Evolutionary conservation across 257 asterid species (phyloP).

Genomic region (Solanum infundibuliforme): DNA sequence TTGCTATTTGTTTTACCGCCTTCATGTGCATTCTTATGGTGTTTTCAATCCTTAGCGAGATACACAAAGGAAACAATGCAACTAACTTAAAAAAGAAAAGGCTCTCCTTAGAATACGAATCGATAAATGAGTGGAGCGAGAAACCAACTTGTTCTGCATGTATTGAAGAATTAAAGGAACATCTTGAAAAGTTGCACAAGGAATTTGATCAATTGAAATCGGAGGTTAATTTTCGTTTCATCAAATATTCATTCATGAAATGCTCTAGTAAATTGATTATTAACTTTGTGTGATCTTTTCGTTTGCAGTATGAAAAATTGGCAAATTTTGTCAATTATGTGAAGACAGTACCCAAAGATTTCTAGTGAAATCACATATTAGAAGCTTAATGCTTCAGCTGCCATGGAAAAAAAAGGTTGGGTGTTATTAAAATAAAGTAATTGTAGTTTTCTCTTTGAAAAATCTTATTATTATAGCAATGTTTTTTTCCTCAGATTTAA

Average conservation of each 20-base stretch:
- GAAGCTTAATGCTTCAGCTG: neutral
- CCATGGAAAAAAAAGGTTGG: neutral
- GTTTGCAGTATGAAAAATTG: neutral
- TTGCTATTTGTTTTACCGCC: neutral
- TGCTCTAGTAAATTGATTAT: neutral
- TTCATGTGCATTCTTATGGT: neutral
- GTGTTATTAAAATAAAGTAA: too few species aligned
- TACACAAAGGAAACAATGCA: neutral
- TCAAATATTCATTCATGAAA: too few species aligned
- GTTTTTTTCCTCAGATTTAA: neutral
- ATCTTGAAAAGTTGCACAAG: neutral
- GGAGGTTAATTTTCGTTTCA: neutral
- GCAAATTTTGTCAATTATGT: neutral
- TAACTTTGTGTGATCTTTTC: neutral
- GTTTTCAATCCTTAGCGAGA: neutral
- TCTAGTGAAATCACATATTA: neutral
- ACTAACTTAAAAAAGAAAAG: neutral
- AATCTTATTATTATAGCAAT: neutral
- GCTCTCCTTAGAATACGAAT: neutral
- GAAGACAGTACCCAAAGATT: neutral
- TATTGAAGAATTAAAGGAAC: neutral
- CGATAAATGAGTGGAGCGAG: neutral
- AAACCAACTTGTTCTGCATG: neutral
- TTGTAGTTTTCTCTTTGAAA: neutral
- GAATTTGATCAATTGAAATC: too few species aligned